phyloP scores from a whole-genome alignment of 2,329 filamentous ascomycete species.

The Pseudogymnoascus sp. region DNA sequence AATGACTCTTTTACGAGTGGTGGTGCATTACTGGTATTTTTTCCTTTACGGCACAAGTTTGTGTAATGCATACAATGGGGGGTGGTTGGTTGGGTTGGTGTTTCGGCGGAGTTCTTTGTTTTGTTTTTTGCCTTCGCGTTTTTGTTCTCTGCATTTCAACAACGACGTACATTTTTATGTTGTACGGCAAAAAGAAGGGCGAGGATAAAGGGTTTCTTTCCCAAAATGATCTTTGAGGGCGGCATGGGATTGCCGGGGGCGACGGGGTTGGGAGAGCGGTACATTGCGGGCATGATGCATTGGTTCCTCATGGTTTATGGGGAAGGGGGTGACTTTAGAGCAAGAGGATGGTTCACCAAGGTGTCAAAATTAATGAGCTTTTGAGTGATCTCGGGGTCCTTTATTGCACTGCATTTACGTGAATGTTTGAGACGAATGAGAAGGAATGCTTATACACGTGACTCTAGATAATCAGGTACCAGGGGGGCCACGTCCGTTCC shows the following conservation, averaged over 20 bases:
- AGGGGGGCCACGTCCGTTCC: neutral
- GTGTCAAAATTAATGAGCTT: slow-evolving; percentile 4
- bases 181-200: slow-evolving; percentile 8
- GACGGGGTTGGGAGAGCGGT: neutral
- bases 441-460: neutral
- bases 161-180: slow-evolving; percentile 7
- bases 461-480: neutral
- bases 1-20: slow-evolving; percentile 22
- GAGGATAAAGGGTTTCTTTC: neutral
- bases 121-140: neutral
- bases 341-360: slow-evolving; percentile 8
- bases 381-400: neutral
- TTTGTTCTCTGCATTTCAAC: neutral
- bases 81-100: slow-evolving; percentile 20
- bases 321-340: neutral
- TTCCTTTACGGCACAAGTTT: slow-evolving; percentile 2
- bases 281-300: slow-evolving; percentile 5
- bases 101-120: slow-evolving; percentile 27
- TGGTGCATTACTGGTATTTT: slow-evolving; percentile 1
- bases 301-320: slow-evolving; percentile 11
- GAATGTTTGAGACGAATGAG: neutral
- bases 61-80: slow-evolving; percentile 12
- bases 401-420: neutral
- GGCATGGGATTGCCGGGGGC: neutral
- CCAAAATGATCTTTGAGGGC: slow-evolving; percentile 1